These are phyloP conservation scores for Candida buenavistaensis DNA, from an alignment of 1,139 yeast species.

Conservation along the genomic window DNA sequence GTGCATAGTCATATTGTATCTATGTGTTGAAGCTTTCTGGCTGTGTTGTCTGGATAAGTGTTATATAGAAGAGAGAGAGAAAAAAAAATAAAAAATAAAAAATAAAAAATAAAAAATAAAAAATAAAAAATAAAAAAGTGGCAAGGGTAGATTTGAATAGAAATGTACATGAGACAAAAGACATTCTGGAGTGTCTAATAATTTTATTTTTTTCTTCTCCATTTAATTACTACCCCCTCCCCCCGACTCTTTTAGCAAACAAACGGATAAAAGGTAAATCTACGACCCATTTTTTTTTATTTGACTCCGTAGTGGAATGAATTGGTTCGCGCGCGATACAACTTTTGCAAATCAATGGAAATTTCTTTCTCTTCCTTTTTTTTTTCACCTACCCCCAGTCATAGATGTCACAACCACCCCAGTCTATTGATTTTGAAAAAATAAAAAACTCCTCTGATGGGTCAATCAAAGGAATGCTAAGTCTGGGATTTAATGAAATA, in stretches of 20 bases:
- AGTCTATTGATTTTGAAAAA: conserved; percentile 35
- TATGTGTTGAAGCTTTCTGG: not conserved
- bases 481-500: conserved; percentile 50
- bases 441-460: conserved; percentile 42
- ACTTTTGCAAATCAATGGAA: too few relatives aligned
- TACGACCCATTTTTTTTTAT: too few relatives aligned
- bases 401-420: conserved; percentile 17
- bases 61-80: not conserved
- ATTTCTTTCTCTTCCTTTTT: too few relatives aligned
- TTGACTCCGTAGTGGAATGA: too few relatives aligned
- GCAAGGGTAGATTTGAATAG: not conserved
- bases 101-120: not conserved
- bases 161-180: not conserved
- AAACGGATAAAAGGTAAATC: not conserved
- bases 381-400: too few relatives aligned
- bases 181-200: too few relatives aligned
- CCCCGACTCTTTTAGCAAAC: too few relatives aligned
- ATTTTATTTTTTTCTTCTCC: too few relatives aligned
- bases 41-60: not conserved
- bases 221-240: too few relatives aligned
- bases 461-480: conserved; percentile 31
- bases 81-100: not conserved
- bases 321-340: too few relatives aligned
- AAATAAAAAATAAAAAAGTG: not conserved
- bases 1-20: not conserved